Base-by-base conservation (phyloP, 2,329 filamentous ascomycete genomes). In the Juglanconis sp. region DNA sequence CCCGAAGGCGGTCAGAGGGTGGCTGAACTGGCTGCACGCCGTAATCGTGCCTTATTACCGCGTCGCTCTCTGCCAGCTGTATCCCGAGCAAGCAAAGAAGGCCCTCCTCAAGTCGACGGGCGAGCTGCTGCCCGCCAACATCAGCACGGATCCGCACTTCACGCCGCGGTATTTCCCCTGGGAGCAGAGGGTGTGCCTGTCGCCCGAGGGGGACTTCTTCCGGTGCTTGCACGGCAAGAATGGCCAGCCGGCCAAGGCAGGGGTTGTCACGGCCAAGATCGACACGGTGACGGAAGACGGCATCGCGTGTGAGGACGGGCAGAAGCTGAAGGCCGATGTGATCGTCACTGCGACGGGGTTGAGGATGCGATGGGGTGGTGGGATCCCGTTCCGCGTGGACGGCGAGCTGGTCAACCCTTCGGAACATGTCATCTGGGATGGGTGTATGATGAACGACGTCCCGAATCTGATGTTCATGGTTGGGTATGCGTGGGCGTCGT, bases 131-230 rank as follows among this genome's bases (percentile, higher is more conserved):
- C 87, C 67, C 85, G 86, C 72, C 74, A 74, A 24, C 83, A 83
- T 0, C 68, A 70, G 1, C 86, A 86, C 60, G 78, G 79, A 54
- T n/a, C 57, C 57, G 5, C 57, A 63, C 30, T 57, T 60, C n/a
- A 56, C 38, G 44, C 60, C 60, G 8, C 38, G 44, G 1, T 63
- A 63, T 13, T 46, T 40, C 5, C 84, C 84, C 0, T 87, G 87
- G 86, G 81, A 90, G 57, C 89, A 92, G 67, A 82, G 89, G 1
- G 73, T 92, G 17, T 91, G 88, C 65, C 74, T 87, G 35, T 82
- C 68, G 1, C 70, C 73, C 17, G 73, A 80, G 34, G 77, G 77
- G 0, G 80, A 81, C 64, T 79, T 82, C 57, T 83, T 75, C 63
- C 58, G 68, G 5, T 72, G 53, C n/a, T n/a, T 63, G 44, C 53